Base-by-base conservation (phyloP, 257 asterid species). In the Prunella vulgaris region DNA sequence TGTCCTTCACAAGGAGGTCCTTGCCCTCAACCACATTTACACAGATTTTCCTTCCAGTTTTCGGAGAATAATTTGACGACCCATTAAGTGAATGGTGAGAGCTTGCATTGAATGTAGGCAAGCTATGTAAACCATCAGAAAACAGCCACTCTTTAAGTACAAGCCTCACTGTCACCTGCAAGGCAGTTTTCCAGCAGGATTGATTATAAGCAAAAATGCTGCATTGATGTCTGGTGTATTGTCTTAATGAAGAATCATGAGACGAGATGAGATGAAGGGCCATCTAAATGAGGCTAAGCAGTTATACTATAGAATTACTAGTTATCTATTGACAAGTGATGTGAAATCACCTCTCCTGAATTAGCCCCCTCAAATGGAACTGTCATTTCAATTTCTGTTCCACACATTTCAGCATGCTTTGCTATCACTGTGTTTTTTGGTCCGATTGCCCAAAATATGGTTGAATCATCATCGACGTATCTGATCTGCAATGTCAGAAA, bases 361-460 rank as follows among this genome's bases (percentile, higher is more conserved):
- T 84, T 77, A 32, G 15, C 62, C 54, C 97, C 97, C 83, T 89
- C 99, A 74, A 94, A 94, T 12, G 99, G 99, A 81, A 91, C 83
- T 5, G 87, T 83, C 96, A 94, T 87, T 80, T 94, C 93, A 33
- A 91, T 51, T 79, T 89, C 98, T 64, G 83, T 76, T 70, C 98
- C 99, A 72, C 89, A 89, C 35, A 70, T 48, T 63, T 89, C 97
- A 1, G 96, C 90, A 62, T 70, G 95, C 71, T 81, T 75, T 21
- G 97, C 97, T 67, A 89, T 83, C 81, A 87, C 92, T 2, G 85
- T 18, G 33, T 83, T 77, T 52, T 85, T 80, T 13, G 76, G 48
- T 9, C 97, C 97, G 2, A 84, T 82, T 21, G 97, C 99, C 99
- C 99, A 94, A 80, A 89, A 91, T 82, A 89, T 85, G 37, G 98